These are phyloP conservation scores for Paecilomyces dactylethromorphus DNA, from an alignment of 2,329 filamentous ascomycete genomes.

Conservation along the genomic window DNA sequence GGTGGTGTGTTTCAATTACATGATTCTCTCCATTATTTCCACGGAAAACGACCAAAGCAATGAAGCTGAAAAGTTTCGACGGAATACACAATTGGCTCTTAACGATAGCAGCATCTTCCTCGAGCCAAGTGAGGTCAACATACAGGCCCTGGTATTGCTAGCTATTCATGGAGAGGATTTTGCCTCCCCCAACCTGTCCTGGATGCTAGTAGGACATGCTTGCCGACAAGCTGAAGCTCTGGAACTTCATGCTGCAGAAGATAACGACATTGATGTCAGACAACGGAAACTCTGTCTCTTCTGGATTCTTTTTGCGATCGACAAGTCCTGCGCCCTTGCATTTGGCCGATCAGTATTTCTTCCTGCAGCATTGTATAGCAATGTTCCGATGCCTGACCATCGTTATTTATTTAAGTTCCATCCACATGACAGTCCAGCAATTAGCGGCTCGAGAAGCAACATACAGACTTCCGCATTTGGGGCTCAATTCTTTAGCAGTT, in stretches of 20 bases:
- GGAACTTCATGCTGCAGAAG: slow-evolving; percentile 5
- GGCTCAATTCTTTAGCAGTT: neutral
- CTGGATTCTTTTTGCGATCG: slow-evolving; percentile 9
- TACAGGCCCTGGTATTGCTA: slow-evolving; percentile 6
- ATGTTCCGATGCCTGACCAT: slow-evolving; percentile 3
- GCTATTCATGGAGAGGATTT: slow-evolving; percentile 11
- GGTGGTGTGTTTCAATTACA: slow-evolving; percentile 10
- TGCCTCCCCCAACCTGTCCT: slow-evolving; percentile 10
- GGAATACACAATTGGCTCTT: slow-evolving; percentile 6
- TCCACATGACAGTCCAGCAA: neutral
- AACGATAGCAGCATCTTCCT: slow-evolving; percentile 10
- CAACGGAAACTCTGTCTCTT: slow-evolving; percentile 6
- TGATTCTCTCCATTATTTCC: slow-evolving; percentile 4
- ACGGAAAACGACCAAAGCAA: slow-evolving; percentile 1
- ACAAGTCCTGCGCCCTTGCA: slow-evolving; percentile 11
- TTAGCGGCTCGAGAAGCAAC: neutral
- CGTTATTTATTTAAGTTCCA: neutral
- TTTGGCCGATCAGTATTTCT: slow-evolving; percentile 11
- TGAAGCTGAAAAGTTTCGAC: slow-evolving; percentile 1
- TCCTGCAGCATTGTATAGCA: slow-evolving; percentile 3
- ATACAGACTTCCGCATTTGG: neutral
- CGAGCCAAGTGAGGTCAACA: slow-evolving; percentile 7
- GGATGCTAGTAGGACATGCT: slow-evolving; percentile 10
- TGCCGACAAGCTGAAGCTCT: slow-evolving; percentile 11
- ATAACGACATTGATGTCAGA: neutral